Base-by-base conservation (phyloP, 176 grass and related monocot genomes). In the Melocanna baccifera region DNA sequence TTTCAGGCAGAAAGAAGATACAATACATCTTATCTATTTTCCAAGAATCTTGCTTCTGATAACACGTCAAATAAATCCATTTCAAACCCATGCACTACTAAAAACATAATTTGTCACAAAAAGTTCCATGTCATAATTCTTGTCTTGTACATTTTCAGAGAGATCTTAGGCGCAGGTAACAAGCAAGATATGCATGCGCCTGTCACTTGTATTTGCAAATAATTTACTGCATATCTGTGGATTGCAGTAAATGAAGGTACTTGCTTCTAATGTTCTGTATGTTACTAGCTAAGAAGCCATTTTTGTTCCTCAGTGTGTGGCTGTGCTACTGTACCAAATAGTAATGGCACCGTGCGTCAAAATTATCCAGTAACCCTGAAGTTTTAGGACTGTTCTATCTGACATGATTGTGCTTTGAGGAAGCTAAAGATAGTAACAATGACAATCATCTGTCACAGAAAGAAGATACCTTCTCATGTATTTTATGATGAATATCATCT, bases 141-240 rank as follows among this genome's bases (percentile, higher is more conserved):
- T 0, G 26, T 15, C 47, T 66, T 67, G 58, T 6, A 1, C 50
- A 86, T 55, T 82, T 94, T 82, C 85, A 94, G 92, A 89, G 92
- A 84, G 92, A 94, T 83, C 87, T 94, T 67, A 88, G 92, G 53
- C 3, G 20, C 32, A 77, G 88, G 82, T 94, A 91, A 68, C 25
- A 4, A 57, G 76, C 63, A 77, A 37, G 42, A 47, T 66, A 47
- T 59, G 75, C 25, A 12, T 39, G 26, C 13, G 40, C 26, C 53
- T 66, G 2, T 28, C 4, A 42, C 66, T 32, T 65, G 41, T 42
- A 74, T 34, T 62, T 26, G 13, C 58, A 32, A 61, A 66, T 39
- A 50, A 29, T 71, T 75, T n/a, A 64, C 78, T 56, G 15, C 70
- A 57, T 16, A 65, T 20, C 9, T 76, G 32, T 26, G 50, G 53